These are phyloP conservation scores for Aspergillus melleus DNA, from an alignment of 2,329 filamentous ascomycete species.

Conservation along the genomic window DNA sequence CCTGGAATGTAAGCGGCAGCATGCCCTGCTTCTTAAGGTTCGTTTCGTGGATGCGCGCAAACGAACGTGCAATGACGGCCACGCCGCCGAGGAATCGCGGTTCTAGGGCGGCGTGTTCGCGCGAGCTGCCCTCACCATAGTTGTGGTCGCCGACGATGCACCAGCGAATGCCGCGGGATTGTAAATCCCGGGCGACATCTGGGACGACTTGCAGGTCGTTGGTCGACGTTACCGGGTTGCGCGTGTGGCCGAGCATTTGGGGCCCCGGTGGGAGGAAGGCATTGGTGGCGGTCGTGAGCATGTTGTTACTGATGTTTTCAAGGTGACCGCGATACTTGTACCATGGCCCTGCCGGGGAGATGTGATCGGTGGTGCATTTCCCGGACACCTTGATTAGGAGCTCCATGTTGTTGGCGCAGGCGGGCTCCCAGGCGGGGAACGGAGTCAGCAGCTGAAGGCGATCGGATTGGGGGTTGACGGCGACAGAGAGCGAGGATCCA, in stretches of 20 bases:
- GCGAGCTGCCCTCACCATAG: slow-evolving; percentile 95
- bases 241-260: slow-evolving; percentile 67
- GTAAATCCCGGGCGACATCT: slow-evolving; percentile 95
- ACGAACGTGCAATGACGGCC: slow-evolving; percentile 92
- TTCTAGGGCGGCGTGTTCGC: slow-evolving; percentile 97
- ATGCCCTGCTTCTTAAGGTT: slow-evolving; percentile 99
- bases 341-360: slow-evolving; percentile 96
- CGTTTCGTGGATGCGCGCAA: slow-evolving; percentile 99
- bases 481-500: slow-evolving; percentile 70
- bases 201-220: slow-evolving; percentile 86
- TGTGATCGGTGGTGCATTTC: slow-evolving; percentile 97
- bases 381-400: slow-evolving; percentile 96
- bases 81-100: slow-evolving; percentile 95
- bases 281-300: slow-evolving; percentile 97
- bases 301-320: slow-evolving; percentile 99
- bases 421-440: slow-evolving; percentile 86
- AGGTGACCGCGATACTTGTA: slow-evolving; percentile 98
- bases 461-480: slow-evolving; percentile 84
- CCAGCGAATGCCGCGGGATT: slow-evolving; percentile 94
- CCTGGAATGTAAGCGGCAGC: slow-evolving; percentile 92
- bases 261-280: slow-evolving; percentile 38
- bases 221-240: slow-evolving; percentile 71
- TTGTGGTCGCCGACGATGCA: slow-evolving; percentile 99
- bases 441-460: slow-evolving; percentile 89
- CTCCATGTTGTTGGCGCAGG: slow-evolving; percentile 79